These are phyloP conservation scores for Starmerella apis DNA, from an alignment of 805 yeast genomes.

Conservation along the genomic window DNA sequence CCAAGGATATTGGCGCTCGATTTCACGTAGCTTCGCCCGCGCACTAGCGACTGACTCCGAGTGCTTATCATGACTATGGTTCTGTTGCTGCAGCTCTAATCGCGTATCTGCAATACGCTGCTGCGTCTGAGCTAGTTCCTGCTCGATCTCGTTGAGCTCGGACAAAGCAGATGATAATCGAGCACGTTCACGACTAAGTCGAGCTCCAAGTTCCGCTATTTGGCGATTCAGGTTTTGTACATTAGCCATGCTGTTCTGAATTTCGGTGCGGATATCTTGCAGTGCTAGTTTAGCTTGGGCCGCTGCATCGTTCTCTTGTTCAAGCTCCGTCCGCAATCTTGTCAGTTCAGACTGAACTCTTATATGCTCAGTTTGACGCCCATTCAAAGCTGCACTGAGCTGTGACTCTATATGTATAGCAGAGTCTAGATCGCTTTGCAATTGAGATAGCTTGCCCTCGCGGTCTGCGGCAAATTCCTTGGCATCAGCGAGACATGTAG, in stretches of 20 bases:
- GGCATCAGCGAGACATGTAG: constrained; percentile 59
- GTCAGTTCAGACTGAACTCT: constrained; percentile 14
- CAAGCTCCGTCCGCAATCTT: constrained; percentile 15
- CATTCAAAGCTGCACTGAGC: constrained; percentile 9
- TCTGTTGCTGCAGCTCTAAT: constrained; percentile 17
- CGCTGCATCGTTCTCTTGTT: constrained; percentile 34
- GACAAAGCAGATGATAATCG: constrained; percentile 3
- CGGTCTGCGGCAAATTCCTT: constrained; percentile 70
- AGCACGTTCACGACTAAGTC: constrained; percentile 6
- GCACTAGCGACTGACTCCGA: constrained; percentile 5
- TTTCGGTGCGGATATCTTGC: constrained; percentile 75
- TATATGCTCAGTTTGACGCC: constrained; percentile 7
- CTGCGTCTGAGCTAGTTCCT: not conserved
- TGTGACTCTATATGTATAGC: constrained; percentile 3
- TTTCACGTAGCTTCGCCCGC: not conserved
- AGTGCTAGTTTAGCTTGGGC: constrained; percentile 55
- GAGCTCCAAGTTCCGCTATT: constrained; percentile 8
- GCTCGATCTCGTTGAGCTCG: constrained; percentile 13
- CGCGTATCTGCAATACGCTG: constrained; percentile 9
- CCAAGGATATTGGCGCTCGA: constrained; percentile 14
- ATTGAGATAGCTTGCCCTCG: constrained; percentile 61
- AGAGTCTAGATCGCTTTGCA: constrained; percentile 32
- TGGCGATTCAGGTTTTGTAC: not conserved
- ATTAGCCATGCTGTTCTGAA: constrained; percentile 31
- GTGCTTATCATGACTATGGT: constrained; percentile 8